Evolutionary conservation across 176 grass and related monocot species (phyloP), one percentile per base, ranked within the genome.

Genomic region (Aegilops speltoides): DNA sequence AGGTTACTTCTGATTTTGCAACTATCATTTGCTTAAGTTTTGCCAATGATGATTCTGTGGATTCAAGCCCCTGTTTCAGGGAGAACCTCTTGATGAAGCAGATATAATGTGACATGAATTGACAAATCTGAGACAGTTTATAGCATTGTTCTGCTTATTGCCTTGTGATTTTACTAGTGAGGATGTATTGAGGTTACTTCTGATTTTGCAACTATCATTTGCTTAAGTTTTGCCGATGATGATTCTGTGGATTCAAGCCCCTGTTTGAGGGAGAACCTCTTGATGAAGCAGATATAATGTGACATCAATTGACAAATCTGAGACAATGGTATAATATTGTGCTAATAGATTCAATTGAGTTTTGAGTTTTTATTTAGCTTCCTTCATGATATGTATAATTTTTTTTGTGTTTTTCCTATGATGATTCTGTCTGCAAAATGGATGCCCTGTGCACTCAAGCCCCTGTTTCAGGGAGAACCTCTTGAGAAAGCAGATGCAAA

Each of bases 361-460:
- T 28, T 13, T 15, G 6, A 3, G 6, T 75, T 74, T 8, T 16
- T 12, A 8, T 74, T 24, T 75, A 26, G 40, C 23, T 4, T 7
- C 12, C 16, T 46, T 28, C 72, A 4, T 28, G 7, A 5, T 37
- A 22, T 70, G 8, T 61, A n/a, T 16, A 3, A 28, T n/a, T 2
- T 50, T 56, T 33, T 1, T 32, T 23, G 1, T 15, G 0, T 22
- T 13, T 12, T 84, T 11, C 57, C 10, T 4, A 3, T 64, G 80
- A 94, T 79, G 80, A 87, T 94, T 76, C 4, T 91, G 84, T 89
- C 89, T 89, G 89, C 81, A 91, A 87, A 87, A 89, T 89, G 84
- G 87, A 89, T 91, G 64, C 67, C 59, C 62, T 87, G 19, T 82
- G 77, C 85, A 85, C 29, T 75, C 75, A 87, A 81, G 84, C 67